Base-by-base conservation (phyloP, 192 early-diverging fungal species). In the Coemansia sp. region DNA sequence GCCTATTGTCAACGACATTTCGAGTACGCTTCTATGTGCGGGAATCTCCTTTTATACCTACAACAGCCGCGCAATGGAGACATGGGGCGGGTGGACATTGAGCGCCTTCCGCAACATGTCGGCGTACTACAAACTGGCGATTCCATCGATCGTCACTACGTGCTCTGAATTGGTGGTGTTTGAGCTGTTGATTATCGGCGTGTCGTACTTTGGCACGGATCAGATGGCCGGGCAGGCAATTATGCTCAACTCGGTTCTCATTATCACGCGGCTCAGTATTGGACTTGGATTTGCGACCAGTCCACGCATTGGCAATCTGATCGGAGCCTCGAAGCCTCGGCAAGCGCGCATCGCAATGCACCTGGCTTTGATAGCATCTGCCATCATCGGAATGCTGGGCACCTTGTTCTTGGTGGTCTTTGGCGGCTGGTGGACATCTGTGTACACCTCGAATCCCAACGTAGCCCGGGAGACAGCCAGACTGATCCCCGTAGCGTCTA, bases 121-220 rank as follows among this genome's bases (percentile, higher is more conserved):
- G 10, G 77, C 83, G 47, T 86, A 88, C 71, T 73, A 86, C 29
- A 70, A 77, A 11, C 84, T 95, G n/a, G 94, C 91, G 1, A 50
- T 91, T 18, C 92, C 93, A n/a, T 88, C 91, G 6, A 87, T 91
- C 41, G 58, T 90, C 31, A 91, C 95, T 90, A 82, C 90, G 2
- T 92, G 92, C 75, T 80, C 81, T 1, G 91, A 92, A 62, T 89
- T 73, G 92, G 77, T 77, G 71, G 79, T 81, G 41, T 73, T 81
- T 24, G 86, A 87, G 24, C 61, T 87, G 20, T 68, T 79, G 44
- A 74, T 75, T 3, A 64, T 87, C 39, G 71, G 79, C 1, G 70
- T 87, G 5, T 85, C 85, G 66, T 89, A 86, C 75, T 82, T 90
- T 43, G 88, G 88, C 38, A 87, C 78, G 24, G 73, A 70, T 12